Evolutionary conservation across 208 protist species (phyloP), one percentile per base, ranked within the genome.

Genomic region (Crithidia sp.): DNA sequence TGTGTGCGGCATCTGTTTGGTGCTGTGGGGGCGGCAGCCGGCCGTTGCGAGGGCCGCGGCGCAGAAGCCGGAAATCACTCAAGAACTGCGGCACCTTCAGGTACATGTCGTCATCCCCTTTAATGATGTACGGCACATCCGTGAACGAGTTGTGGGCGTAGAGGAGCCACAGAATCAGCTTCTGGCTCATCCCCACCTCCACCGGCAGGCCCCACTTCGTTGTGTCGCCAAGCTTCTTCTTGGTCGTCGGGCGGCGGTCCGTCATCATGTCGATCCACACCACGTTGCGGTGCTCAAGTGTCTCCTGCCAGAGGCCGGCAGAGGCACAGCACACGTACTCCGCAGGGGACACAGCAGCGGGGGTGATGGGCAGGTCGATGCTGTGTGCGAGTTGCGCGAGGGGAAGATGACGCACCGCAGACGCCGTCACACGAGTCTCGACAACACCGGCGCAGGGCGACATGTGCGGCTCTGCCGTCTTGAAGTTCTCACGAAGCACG

Each of bases 31-130:
- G 45, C 45, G 45, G 45, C 45, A 49, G 12, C 9, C 45, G 45
- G 28, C 43, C 16, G 9, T 52, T 8, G 16, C 40, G 45, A 13
- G 60, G 4, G 14, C 41, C 60, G 43, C 60, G 13, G 36, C 2
- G 45, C 7, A 36, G 17, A 7, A 55, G 14, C 14, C 65, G 72
- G 36, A 87, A 45, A 50, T 83, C 82, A 37, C 60, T 59, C 45
- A 87, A 71, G 50, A 71, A 81, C 65, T 87, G 74, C 55, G 82
- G 82, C 56, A 86, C 77, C 45, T 68, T 74, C 39, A 82, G 16
- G 50, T 80, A 86, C 58, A 77, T 78, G 66, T 86, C 82, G 65
- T 86, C 82, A 40, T 86, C 82, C 13, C 77, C 72, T 61, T 83
- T 86, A 52, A 59, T 74, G 43, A 86, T 28, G 65, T 78, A 86